Evolutionary conservation across 176 grass and related monocot genomes (phyloP), one percentile per base, ranked within the genome.

Genomic region (Lolium multiflorum): DNA sequence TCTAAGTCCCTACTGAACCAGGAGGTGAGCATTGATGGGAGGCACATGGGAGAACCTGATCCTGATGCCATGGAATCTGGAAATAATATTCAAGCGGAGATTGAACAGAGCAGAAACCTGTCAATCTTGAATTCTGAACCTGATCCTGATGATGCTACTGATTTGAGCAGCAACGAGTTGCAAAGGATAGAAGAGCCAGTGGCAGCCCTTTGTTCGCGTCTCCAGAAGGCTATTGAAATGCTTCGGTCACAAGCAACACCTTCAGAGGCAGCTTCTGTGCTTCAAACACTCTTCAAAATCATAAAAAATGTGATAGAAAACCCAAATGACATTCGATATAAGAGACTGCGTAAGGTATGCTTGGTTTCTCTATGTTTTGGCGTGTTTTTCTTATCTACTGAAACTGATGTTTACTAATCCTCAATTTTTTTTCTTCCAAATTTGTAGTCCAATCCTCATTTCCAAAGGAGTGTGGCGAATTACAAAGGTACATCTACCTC

Each of bases 231-330:
- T 46, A 88, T 96, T 76, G 65, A 90, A 65, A 89, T 89, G 70
- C 89, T 96, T 46, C 76, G 82, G 81, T 93, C 78, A 60, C 90
- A 99, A 80, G 84, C 78, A 80, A 85, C 87, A 71, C 84, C 97
- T 75, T 37, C 22, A 77, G 89, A 99, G 88, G 88, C 92, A 20
- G 60, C 88, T 38, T 74, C 82, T 54, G 90, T 74, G 59, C 82
- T 99, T 83, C 90, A 96, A 86, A 96, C 97, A 82, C 90, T 94
- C 56, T 94, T 86, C 73, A 98, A 92, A 80, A 94, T 98, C 28
- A 94, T 98, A 71, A 94, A 91, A 89, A 98, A 96, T 81, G 97
- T 96, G 66, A 90, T 98, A 85, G 88, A 98, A 16, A 87, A 96
- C 58, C 97, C 97, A 44, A 83, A 90, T 69, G 89, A 99, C 38